Percentiles rank a stretch among this genome's conserved stretches.
phyloP scores from a whole-genome alignment of 2,329 filamentous ascomycete species.

The Aureobasidium sp. region DNA sequence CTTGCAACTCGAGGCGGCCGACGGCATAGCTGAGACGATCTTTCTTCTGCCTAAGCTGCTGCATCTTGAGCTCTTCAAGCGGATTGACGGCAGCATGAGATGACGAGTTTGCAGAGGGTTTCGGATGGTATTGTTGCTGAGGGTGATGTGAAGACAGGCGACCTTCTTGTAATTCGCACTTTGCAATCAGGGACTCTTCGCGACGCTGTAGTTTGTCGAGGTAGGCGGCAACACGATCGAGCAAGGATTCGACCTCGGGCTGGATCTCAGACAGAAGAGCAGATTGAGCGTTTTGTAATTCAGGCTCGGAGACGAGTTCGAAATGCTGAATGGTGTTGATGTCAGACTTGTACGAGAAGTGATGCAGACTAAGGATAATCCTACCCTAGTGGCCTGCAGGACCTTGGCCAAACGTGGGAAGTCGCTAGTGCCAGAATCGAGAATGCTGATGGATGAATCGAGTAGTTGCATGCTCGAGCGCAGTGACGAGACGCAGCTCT shows the following conservation, averaged over 20 bases:
- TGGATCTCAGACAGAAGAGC: slow-evolving; percentile 81
- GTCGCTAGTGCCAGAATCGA: slow-evolving; percentile 57
- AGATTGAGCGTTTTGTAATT: slow-evolving; percentile 73
- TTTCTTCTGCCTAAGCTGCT: slow-evolving; percentile 69
- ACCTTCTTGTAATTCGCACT: slow-evolving; percentile 76
- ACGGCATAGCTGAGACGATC: slow-evolving; percentile 82
- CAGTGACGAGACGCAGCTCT: slow-evolving; percentile 54
- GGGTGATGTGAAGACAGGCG: slow-evolving; percentile 42
- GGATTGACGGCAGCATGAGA: slow-evolving; percentile 27
- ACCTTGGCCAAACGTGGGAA: slow-evolving; percentile 57
- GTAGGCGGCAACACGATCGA: slow-evolving; percentile 75
- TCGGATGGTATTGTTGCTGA: slow-evolving; percentile 18
- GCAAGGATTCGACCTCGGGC: slow-evolving; percentile 73
- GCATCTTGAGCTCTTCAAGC: slow-evolving; percentile 52
- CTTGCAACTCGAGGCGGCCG: slow-evolving; percentile 76
- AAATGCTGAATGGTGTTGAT: slow-evolving; percentile 59
- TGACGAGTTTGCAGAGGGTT: neutral
- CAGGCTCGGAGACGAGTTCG: slow-evolving; percentile 81
- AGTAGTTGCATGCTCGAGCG: slow-evolving; percentile 55
- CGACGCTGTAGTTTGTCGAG: slow-evolving; percentile 75
- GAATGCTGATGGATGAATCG: slow-evolving; percentile 55
- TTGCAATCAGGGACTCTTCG: slow-evolving; percentile 75
- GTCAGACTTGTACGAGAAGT: neutral
- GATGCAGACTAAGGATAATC: neutral
- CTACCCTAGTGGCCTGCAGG: slow-evolving; percentile 55